These are phyloP conservation scores for Fraxinus albicans DNA, from an alignment of 305 asterid species.

Conservation along the genomic window DNA sequence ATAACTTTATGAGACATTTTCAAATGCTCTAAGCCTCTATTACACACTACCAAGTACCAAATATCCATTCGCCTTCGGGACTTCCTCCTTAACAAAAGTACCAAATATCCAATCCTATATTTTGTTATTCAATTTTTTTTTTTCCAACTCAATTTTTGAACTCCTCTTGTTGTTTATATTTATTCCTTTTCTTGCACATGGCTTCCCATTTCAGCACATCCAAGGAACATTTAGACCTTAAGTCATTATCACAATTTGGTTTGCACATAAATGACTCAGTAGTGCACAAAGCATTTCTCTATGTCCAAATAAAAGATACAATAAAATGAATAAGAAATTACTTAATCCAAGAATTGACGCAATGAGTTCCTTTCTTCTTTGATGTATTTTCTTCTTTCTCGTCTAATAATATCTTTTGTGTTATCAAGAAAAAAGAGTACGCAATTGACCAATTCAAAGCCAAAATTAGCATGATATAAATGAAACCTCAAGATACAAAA, in stretches of 20 bases:
- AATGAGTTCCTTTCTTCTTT: neutral
- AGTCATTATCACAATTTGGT: too few relatives aligned
- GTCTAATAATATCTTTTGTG: neutral
- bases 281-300: neutral
- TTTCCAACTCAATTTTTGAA: too few relatives aligned
- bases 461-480: slow-evolving; percentile 9
- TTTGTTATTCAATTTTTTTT: too few relatives aligned
- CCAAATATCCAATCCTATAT: too few relatives aligned
- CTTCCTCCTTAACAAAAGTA: too few relatives aligned
- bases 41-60: neutral
- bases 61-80: too few relatives aligned
- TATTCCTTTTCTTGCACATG: too few relatives aligned
- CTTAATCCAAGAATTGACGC: neutral
- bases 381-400: neutral
- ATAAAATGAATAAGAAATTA: neutral
- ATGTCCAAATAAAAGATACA: neutral
- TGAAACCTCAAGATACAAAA: slow-evolving; percentile 15
- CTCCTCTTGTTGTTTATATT: too few relatives aligned
- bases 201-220: too few relatives aligned
- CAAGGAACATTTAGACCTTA: too few relatives aligned
- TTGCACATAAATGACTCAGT: neutral
- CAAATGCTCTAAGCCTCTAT: neutral
- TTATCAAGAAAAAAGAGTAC: slow-evolving; percentile 5
- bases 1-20: neutral
- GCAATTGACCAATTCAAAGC: slow-evolving; percentile 3